Evolutionary conservation across 2,329 filamentous ascomycete genomes (phyloP).

Genomic region (Hirsutella thompsonii): DNA sequence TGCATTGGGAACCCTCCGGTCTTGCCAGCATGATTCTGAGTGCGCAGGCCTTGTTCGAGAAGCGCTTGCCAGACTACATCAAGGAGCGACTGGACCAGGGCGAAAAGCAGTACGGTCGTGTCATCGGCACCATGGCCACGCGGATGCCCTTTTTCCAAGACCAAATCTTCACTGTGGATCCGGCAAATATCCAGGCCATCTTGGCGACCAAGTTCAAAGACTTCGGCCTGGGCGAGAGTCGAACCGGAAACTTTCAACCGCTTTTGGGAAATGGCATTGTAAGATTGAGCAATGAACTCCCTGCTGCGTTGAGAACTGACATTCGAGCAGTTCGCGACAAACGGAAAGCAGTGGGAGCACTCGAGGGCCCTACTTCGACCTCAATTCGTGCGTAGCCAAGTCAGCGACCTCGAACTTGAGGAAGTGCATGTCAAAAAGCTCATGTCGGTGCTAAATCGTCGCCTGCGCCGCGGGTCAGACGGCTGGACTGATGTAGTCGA

Average conservation of each 20-base stretch:
- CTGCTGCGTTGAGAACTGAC: neutral
- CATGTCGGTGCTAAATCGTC: slow-evolving; percentile 10
- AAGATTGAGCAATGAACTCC: neutral
- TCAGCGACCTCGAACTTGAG: slow-evolving; percentile 28
- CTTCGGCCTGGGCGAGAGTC: slow-evolving; percentile 11
- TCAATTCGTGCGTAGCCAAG: slow-evolving; percentile 26
- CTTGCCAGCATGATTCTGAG: slow-evolving; percentile 4
- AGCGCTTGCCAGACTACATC: slow-evolving; percentile 5
- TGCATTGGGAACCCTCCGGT: slow-evolving; percentile 6
- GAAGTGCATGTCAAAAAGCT: slow-evolving; percentile 23
- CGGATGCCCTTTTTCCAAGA: slow-evolving; percentile 9
- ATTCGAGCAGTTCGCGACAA: slow-evolving; percentile 16
- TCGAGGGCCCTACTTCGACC: slow-evolving; percentile 25
- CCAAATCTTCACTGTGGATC: slow-evolving; percentile 10
- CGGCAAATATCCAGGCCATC: slow-evolving; percentile 15
- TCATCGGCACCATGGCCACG: slow-evolving; percentile 8
- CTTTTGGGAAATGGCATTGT: slow-evolving; percentile 30
- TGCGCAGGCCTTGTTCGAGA: slow-evolving; percentile 6
- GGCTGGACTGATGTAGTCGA: slow-evolving; percentile 24
- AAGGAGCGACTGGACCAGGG: neutral
- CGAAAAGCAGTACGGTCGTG: slow-evolving; percentile 6
- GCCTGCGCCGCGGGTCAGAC: slow-evolving; percentile 13
- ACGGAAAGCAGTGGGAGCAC: slow-evolving; percentile 22
- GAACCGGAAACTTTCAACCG: slow-evolving; percentile 15
- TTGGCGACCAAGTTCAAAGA: slow-evolving; percentile 14